Evolutionary conservation across 345 rosid species (phyloP).

Genomic region (Syzygium jambos): DNA sequence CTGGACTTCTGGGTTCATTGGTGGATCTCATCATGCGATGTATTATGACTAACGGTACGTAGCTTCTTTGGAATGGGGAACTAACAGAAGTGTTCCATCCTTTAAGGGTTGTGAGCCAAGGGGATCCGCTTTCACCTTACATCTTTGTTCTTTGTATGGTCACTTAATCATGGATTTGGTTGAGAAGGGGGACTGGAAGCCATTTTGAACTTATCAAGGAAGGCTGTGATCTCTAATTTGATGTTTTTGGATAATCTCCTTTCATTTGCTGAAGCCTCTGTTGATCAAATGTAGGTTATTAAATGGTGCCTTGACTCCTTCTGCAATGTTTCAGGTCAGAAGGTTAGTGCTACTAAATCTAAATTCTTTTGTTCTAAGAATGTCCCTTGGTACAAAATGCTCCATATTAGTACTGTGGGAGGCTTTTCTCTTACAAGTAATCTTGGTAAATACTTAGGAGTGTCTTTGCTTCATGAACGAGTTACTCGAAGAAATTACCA

Average conservation of each 20-base stretch:
- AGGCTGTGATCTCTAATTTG: not conserved
- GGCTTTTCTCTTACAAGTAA: not conserved
- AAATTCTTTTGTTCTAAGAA: not conserved
- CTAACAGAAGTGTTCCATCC: not conserved
- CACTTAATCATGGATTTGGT: not conserved
- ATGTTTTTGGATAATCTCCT: not conserved
- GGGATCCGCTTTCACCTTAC: not conserved
- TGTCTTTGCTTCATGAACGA: not conserved
- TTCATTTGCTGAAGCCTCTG: rapidly evolving
- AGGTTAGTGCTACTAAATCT: not conserved
- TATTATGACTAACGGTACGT: not conserved
- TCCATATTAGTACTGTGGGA: not conserved
- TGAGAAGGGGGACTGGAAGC: not conserved
- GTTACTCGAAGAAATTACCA: too few relatives aligned
- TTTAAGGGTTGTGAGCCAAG: not conserved
- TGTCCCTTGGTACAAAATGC: not conserved
- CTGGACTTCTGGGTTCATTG: not conserved
- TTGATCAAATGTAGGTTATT: not conserved
- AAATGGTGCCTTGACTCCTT: not conserved
- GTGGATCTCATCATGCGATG: not conserved
- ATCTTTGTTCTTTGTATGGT: not conserved
- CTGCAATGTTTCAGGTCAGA: not conserved
- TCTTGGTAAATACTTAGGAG: not conserved
- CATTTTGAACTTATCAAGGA: rapidly evolving
- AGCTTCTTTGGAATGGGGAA: not conserved